Percentiles rank a stretch among this genome's conserved stretches.
Conservation (phyloP, 257 asterid species). For the Solanum phureja region DNA sequence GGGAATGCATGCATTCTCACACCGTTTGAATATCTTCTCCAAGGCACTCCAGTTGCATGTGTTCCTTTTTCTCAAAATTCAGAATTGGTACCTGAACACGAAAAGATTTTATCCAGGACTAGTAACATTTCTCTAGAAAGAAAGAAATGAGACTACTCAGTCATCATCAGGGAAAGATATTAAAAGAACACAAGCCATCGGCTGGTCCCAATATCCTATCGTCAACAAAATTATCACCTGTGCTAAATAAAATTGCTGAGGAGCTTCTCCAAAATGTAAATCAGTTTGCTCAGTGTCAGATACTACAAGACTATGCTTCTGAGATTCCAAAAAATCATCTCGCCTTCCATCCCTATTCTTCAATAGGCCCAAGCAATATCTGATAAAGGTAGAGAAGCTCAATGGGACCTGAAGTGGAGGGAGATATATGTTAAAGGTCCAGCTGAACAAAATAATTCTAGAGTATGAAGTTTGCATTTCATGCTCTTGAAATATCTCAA, state of each 20-base stretch:
- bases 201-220: neutral
- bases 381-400: slow-evolving; percentile 68
- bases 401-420: slow-evolving; percentile 47
- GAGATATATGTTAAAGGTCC: neutral
- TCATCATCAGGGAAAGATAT: neutral
- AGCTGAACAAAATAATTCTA: slow-evolving; percentile 1
- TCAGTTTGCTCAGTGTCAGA: slow-evolving; percentile 22
- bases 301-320: slow-evolving; percentile 18
- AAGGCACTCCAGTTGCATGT: slow-evolving; percentile 61
- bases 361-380: slow-evolving; percentile 61
- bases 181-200: neutral
- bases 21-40: slow-evolving; percentile 69
- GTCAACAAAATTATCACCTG: slow-evolving; percentile 44
- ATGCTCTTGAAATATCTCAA: neutral
- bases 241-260: slow-evolving; percentile 76
- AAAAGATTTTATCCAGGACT: neutral
- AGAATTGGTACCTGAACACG: slow-evolving; percentile 56
- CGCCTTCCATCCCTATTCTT: slow-evolving; percentile 11
- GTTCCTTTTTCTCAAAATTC: slow-evolving; percentile 61
- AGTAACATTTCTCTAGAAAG: neutral
- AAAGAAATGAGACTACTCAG: neutral
- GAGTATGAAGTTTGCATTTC: neutral
- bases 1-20: slow-evolving; percentile 11
- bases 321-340: slow-evolving; percentile 21
- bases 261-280: slow-evolving; percentile 26